These are phyloP conservation scores for Allium cepa DNA, from an alignment of 106 monocot species.

Conservation along the genomic window DNA sequence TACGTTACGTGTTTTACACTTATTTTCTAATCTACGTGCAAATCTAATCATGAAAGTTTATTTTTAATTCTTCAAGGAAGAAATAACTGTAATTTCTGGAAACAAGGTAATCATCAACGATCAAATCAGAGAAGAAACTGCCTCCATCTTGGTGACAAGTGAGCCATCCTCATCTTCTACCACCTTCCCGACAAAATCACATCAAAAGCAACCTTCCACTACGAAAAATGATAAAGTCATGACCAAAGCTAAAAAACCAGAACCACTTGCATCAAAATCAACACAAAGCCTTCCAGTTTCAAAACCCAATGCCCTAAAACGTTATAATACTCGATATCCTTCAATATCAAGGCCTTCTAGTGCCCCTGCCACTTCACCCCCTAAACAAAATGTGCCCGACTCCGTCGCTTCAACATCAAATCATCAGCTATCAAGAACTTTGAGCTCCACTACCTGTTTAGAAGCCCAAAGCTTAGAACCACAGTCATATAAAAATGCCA, in stretches of 20 bases:
- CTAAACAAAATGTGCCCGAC: constrained; percentile 31
- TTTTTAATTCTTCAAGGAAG: constrained; percentile 14
- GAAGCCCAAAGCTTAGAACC: constrained; percentile 36
- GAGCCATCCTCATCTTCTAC: constrained; percentile 33
- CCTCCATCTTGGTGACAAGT: constrained; percentile 6
- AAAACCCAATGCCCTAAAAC: constrained; percentile 43
- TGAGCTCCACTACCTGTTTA: constrained; percentile 44
- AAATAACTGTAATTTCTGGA: constrained; percentile 13
- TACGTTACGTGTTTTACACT: too few species aligned
- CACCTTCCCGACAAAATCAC: constrained; percentile 25
- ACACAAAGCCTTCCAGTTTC: constrained; percentile 8
- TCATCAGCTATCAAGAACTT: constrained; percentile 49
- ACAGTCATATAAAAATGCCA: constrained; percentile 86
- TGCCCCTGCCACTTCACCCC: constrained; percentile 52
- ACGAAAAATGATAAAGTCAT: constrained; percentile 5
- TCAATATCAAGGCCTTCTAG: constrained; percentile 60
- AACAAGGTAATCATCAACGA: constrained; percentile 27
- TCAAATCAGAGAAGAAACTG: constrained; percentile 21
- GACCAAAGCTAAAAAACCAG: constrained; percentile 12
- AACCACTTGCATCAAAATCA: constrained; percentile 7
- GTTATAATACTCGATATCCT: constrained; percentile 12
- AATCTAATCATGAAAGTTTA: neutral
- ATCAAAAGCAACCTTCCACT: constrained; percentile 6
- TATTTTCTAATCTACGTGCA: too few species aligned
- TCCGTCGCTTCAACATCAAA: constrained; percentile 22